Base-by-base conservation (phyloP, 31 red algal genomes). In the Endocladia muricata region DNA sequence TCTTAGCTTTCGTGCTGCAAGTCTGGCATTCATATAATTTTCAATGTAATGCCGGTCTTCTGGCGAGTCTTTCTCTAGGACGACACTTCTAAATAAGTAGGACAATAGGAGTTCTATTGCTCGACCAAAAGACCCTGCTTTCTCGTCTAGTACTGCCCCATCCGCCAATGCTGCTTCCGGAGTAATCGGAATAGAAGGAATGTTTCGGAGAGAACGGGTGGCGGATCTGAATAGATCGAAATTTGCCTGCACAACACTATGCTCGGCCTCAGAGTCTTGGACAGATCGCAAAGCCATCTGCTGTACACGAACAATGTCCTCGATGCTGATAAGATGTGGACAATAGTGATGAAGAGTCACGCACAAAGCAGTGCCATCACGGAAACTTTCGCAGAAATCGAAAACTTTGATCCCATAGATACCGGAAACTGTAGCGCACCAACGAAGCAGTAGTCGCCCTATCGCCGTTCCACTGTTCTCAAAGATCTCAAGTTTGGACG, bases 331-430 rank as follows among this genome's bases (percentile, higher is more conserved):
- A n/a, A 75, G 11, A 13, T 76, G 59, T 69, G 86, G 86, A 32
- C 60, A 80, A 22, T 81, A 80, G 56, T 90, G 86, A 47, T 82
- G 42, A 37, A 90, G 37, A 7, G 82, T 28, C 37, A 90, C n/a
- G 60, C 86, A 90, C 23, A 90, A 64, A n/a, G 61, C 70, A 30
- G 77, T 59, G 15, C 77, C 77, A 41, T 90, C 86, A 26, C 86
- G 77, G 61, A 90, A 90, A 40, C 86, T 90, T 62, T 90, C 86
- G 15, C 73, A 78, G 35, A 81, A 90, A 47, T 90, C 86, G 8
- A 68, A 28, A 21, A 90, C 86, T 39, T 54, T 76, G 26, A 82
- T 51, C 25, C 86, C 70, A 48, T 90, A 80, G 42, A 90, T 77
- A 21, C 63, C 77, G 77, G 73, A 64, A 31, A 90, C 69, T 3